Evolutionary conservation across 306 rosid species (phyloP).

Genomic region (Sesbania bispinosa): DNA sequence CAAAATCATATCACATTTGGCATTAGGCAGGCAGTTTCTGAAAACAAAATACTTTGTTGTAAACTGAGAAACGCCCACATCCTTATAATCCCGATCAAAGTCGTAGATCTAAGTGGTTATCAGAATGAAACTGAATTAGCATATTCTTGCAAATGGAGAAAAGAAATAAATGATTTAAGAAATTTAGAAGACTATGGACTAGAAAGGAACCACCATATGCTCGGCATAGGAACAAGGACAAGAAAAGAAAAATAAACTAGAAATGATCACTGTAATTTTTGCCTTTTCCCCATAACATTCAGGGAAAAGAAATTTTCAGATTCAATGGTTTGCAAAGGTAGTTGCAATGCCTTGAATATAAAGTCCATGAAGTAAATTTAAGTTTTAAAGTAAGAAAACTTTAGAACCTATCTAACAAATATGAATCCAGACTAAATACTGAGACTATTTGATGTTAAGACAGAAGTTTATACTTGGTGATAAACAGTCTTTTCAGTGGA

Average conservation of each 20-base stretch:
- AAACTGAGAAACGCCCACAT: constrained; percentile 84
- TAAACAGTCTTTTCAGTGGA: constrained; percentile 1
- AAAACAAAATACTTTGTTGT: constrained; percentile 80
- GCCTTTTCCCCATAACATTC: background rate
- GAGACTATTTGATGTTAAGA: constrained; percentile 1
- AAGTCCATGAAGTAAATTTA: background rate
- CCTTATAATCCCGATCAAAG: constrained; percentile 96
- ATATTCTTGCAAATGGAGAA: constrained; percentile 12
- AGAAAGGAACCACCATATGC: background rate
- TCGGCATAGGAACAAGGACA: constrained; percentile 16
- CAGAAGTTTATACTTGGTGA: background rate
- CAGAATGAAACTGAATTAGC: constrained; percentile 37
- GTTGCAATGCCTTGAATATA: background rate
- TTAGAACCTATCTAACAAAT: background rate
- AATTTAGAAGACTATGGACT: background rate
- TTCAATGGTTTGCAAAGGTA: background rate
- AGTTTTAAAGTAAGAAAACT: background rate
- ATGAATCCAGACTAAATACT: background rate
- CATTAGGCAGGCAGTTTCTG: constrained; percentile 77
- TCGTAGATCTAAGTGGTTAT: constrained; percentile 61
- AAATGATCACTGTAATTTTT: background rate
- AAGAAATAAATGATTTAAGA: background rate
- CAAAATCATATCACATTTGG: constrained; percentile 85
- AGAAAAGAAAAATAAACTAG: constrained; percentile 7
- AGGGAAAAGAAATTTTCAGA: background rate